Base-by-base conservation (phyloP, 1,284 basidiomycete species). In the Limonomyces culmigenus region DNA sequence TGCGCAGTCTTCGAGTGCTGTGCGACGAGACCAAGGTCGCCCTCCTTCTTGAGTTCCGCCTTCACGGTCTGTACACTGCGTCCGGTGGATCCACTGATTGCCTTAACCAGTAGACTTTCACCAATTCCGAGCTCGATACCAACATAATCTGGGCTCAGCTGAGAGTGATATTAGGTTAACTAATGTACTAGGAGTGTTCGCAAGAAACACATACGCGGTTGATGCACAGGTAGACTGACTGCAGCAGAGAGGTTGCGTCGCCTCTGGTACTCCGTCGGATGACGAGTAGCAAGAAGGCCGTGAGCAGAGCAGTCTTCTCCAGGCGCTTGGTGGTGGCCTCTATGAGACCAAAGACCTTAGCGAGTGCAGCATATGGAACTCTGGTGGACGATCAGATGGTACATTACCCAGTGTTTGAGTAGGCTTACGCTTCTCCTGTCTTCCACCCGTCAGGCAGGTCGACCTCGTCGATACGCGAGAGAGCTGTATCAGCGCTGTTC, bases 121-220 rank as follows among this genome's bases (percentile, higher is more conserved):
- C 95, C 95, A 40, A 98, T 93, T 20, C 95, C 95, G 0, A 99
- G 70, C 53, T 99, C 95, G 32, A 96, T 67, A 3, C 95, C 93
- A 44, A 89, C 66, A 55, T 98, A 98, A 55, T 98, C 95, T 8
- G 95, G 93, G 47, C 88, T 83, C 33, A 98, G 56, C 81, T 95
- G 50, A 25, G 32, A 30, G 33, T 38, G 41, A 36, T n/a, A n/a
- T n/a, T n/a, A n/a, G n/a, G n/a, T n/a, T n/a, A n/a, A n/a, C n/a
- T n/a, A n/a, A 43, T 33, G 5, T 20, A n/a, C 3, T 3, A 16
- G 37, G 11, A 43, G 25, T n/a, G 39, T 5, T 5, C n/a, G n/a
- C n/a, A n/a, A n/a, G 16, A 11, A 30, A 29, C 2, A 58, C 74
- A 34, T 51, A 93, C 89, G 41, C 92, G 65, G 51, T 99, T 99